Base-by-base conservation (phyloP, 2,329 filamentous ascomycete species). In the Apiospora koreana region DNA sequence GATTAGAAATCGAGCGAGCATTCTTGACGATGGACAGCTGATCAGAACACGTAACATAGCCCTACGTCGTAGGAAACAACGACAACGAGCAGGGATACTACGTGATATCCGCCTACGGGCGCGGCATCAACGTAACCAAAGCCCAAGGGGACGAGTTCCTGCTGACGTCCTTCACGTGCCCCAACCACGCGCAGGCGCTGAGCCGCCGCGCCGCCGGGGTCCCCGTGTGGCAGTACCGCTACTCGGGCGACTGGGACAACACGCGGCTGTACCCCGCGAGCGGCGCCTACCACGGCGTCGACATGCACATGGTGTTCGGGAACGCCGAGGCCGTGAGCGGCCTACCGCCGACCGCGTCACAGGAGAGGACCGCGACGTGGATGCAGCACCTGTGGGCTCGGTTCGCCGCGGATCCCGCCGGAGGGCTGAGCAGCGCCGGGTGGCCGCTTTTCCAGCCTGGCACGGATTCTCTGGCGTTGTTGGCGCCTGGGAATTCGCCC, bases 181-280 rank as follows among this genome's bases (percentile, higher is more conserved):
- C 85, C 1, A 81, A 82, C 16, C 76, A 79, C 1, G 76, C 79
- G 69, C 81, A 84, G 35, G 83, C 80, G 3, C 70, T 74, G 2
- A 79, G 79, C 1, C 82, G 84, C 12, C 74, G 74, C 0, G 64
- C 69, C 0, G 73, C 80, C 35, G 77, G 75, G 4, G 78, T 85
- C 1, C 77, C 83, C 0, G 75, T 81, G 10, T 87, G 83, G 82
- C 79, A 79, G 2, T 85, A 82, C 65, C 83, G 84, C 50, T 87
- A 86, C 73, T 80, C 84, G 65, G 85, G 80, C 31, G 84, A 87
- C 73, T 87, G 84, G 83, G 72, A 82, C 38, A 87, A 86, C 70
- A 83, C 83, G 1, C 78, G 83, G 0, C 76, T 87, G 38, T 85
- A 83, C 69, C 79, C 80, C 0, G 80, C 77, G 3, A 85, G 83